These are phyloP conservation scores for Cryptosporidium muris DNA, from an alignment of 169 alveolate genomes.

Conservation along the genomic window DNA sequence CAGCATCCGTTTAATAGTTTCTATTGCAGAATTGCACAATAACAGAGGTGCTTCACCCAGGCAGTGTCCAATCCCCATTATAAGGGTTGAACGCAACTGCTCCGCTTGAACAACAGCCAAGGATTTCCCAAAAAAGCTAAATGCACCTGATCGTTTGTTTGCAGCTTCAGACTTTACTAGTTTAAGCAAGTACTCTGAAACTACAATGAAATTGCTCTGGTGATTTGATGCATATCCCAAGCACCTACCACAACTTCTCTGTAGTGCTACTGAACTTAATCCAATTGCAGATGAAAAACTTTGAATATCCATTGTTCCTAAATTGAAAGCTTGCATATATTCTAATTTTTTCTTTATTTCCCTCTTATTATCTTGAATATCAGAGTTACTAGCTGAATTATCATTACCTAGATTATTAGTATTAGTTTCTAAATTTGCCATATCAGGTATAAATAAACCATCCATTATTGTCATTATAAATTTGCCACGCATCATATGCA, in stretches of 20 bases:
- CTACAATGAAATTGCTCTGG: conserved; percentile 16
- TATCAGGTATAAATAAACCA: conserved; percentile 56
- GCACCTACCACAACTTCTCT: conserved; percentile 61
- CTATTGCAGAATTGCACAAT: conserved; percentile 47
- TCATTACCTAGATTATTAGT: neutral
- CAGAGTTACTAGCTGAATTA: neutral
- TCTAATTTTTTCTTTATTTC: conserved; percentile 23
- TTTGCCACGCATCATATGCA: conserved; percentile 2
- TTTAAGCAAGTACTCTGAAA: conserved; percentile 53
- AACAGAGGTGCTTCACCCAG: conserved; percentile 35
- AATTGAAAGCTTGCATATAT: neutral
- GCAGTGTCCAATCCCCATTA: conserved; percentile 51
- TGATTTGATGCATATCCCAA: conserved; percentile 52
- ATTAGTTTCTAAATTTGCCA: neutral
- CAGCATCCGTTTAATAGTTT: conserved; percentile 30
- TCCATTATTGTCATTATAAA: conserved; percentile 35
- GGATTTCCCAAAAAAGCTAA: conserved; percentile 78
- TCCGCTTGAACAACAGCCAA: conserved; percentile 75
- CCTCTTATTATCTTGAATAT: neutral
- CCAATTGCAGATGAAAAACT: conserved; percentile 66
- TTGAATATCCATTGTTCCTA: conserved; percentile 7
- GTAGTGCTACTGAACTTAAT: conserved; percentile 9
- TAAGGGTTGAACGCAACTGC: conserved; percentile 73
- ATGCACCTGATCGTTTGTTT: conserved; percentile 75
- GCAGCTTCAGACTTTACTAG: conserved; percentile 74